These are phyloP conservation scores for Phlebiopsis gigantea DNA, from an alignment of 768 basidiomycete genomes.

Conservation along the genomic window DNA sequence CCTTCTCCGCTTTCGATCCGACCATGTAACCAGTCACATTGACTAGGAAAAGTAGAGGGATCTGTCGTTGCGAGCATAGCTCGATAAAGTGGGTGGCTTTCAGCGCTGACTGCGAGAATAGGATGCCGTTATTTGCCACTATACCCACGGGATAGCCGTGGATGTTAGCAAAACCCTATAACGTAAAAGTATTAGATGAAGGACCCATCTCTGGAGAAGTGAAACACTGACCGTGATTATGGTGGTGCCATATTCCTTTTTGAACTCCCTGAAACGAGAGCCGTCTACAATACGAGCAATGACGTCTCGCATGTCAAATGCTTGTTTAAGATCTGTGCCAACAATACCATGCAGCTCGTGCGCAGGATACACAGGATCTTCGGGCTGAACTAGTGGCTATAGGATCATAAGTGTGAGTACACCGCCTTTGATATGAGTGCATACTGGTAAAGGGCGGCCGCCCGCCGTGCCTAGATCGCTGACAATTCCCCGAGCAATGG, in stretches of 20 bases:
- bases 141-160: conserved; percentile 91
- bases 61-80: conserved; percentile 85
- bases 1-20: conserved; percentile 89
- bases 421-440: conserved; percentile 15
- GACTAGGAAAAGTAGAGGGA: conserved; percentile 89
- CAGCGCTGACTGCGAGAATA: conserved; percentile 89
- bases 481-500: conserved; percentile 70
- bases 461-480: conserved; percentile 71
- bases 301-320: conserved; percentile 92
- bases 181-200: neutral
- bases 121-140: conserved; percentile 90
- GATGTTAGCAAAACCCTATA: conserved; percentile 80
- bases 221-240: conserved; percentile 67
- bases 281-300: conserved; percentile 91
- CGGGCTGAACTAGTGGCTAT: conserved; percentile 52
- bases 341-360: conserved; percentile 88
- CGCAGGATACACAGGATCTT: conserved; percentile 74
- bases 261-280: conserved; percentile 90
- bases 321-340: conserved; percentile 81
- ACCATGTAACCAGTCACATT: conserved; percentile 99
- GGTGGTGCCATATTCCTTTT: conserved; percentile 90
- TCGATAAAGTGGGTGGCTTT: conserved; percentile 94
- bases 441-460: conserved; percentile 43
- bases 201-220: neutral
- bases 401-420: neutral